Evolutionary conservation across 2,329 filamentous ascomycete genomes (phyloP).

Genomic region (Leptographium flavum): DNA sequence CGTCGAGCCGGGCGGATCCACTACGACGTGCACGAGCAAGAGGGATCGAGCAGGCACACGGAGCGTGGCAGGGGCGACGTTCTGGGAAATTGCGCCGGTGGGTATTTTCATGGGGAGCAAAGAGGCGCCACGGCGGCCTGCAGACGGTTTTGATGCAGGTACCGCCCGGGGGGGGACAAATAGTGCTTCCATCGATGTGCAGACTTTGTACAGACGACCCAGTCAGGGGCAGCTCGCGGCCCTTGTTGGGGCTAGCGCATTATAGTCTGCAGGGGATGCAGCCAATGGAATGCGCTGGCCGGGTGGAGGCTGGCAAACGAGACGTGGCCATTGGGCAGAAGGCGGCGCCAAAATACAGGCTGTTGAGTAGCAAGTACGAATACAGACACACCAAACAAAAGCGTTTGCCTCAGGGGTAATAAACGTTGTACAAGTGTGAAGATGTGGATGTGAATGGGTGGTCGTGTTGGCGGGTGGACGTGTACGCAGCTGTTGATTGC

Average conservation of each 20-base stretch:
- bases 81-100: conserved; percentile 6
- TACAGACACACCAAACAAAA: background rate
- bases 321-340: background rate
- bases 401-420: background rate
- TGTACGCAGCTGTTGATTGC: background rate
- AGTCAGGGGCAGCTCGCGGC: background rate
- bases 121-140: no score
- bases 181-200: background rate
- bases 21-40: background rate
- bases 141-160: background rate
- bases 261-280: background rate
- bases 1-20: background rate
- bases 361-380: no score
- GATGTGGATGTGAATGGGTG: no score
- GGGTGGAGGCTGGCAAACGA: background rate
- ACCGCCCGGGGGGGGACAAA: background rate
- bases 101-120: background rate
- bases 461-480: no score
- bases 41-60: background rate
- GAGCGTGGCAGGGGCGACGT: background rate
- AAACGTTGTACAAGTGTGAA: background rate
- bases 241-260: background rate
- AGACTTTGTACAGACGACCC: no score
- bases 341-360: background rate
- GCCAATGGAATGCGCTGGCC: background rate